Evolutionary conservation across 164 flowering plant species (phyloP).

Genomic region (Aristolochia contorta): DNA sequence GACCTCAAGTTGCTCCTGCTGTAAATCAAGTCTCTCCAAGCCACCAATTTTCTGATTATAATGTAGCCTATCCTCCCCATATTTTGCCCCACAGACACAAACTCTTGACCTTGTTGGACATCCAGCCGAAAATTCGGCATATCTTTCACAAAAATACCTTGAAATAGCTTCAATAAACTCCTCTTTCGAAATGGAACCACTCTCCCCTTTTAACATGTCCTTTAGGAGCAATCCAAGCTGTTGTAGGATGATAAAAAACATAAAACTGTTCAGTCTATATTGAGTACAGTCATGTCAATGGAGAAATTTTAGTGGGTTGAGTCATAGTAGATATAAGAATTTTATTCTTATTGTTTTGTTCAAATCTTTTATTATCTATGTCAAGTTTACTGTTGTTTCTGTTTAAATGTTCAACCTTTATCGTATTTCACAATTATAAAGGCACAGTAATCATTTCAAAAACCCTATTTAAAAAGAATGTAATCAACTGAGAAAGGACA

Average conservation of each 20-base stretch:
- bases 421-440: no score
- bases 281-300: no score
- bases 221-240: conserved; percentile 61
- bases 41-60: conserved; percentile 14
- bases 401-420: no score
- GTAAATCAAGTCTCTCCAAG: conserved; percentile 26
- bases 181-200: conserved; percentile 28
- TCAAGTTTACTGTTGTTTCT: no score
- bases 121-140: conserved; percentile 29
- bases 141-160: conserved; percentile 38
- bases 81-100: conserved; percentile 52
- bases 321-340: no score
- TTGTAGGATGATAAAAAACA: not conserved
- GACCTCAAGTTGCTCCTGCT: conserved; percentile 60
- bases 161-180: conserved; percentile 52
- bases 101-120: conserved; percentile 34
- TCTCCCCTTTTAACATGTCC: conserved; percentile 35
- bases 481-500: no score
- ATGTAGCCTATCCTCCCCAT: conserved; percentile 7
- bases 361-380: no score
- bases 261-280: not conserved
- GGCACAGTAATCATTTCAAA: no score
- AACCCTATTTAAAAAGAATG: no score
- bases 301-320: no score
- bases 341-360: no score